Conservation (phyloP, 345 rosid species). For the Combretum micranthum region DNA sequence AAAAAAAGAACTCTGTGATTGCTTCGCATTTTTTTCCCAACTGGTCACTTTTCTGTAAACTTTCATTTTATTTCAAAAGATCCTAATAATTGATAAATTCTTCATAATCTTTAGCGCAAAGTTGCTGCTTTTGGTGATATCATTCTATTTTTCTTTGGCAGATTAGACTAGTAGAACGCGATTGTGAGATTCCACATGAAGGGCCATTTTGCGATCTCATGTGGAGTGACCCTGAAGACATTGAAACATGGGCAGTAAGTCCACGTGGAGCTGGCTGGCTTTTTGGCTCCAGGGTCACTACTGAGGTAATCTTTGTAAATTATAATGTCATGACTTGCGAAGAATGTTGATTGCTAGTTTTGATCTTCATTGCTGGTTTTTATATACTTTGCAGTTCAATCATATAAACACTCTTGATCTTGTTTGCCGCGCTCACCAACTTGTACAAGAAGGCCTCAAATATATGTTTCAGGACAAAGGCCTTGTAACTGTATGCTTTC, state of each 20-base stretch:
- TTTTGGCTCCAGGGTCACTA: slow-evolving; percentile 94
- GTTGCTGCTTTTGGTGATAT: neutral
- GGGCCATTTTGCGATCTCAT: slow-evolving; percentile 99
- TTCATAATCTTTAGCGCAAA: no score
- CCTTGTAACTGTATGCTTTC: slow-evolving; percentile 74
- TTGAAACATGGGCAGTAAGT: slow-evolving; percentile 99
- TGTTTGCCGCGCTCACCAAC: slow-evolving; percentile 99
- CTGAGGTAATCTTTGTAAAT: slow-evolving; percentile 58
- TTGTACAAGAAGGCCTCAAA: slow-evolving; percentile 99
- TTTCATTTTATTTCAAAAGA: no score
- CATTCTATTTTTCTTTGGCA: slow-evolving; percentile 21
- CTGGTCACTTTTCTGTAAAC: no score
- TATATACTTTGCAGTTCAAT: slow-evolving; percentile 58
- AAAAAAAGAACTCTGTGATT: no score
- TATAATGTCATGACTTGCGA: neutral
- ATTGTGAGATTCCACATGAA: slow-evolving; percentile 98
- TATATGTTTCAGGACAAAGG: slow-evolving; percentile 99
- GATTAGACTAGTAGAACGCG: slow-evolving; percentile 90
- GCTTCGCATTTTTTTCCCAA: no score
- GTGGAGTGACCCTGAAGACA: slow-evolving; percentile 99
- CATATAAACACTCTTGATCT: slow-evolving; percentile 87
- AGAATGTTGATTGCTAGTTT: slow-evolving; percentile 7
- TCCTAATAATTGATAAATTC: no score
- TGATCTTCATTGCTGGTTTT: neutral
- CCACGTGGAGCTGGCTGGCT: slow-evolving; percentile 99